phyloP scores from a whole-genome alignment of 169 alveolate genomes.

The Eimeria praecox region DNA sequence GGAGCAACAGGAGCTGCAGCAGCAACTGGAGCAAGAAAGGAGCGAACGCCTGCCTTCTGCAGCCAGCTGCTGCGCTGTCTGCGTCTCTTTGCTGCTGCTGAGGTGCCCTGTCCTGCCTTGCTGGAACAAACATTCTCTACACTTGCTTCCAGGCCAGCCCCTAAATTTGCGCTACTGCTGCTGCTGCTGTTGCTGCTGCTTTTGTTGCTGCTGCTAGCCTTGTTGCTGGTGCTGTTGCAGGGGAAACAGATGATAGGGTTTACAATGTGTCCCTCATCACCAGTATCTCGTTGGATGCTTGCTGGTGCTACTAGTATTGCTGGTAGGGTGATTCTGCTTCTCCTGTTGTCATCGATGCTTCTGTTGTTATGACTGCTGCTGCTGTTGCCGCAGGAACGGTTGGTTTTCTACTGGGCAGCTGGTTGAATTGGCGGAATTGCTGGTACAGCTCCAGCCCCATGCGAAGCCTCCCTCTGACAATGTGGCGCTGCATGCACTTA shows the following conservation, averaged over 20 bases:
- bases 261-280: background rate
- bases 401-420: slow-evolving; percentile 70
- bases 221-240: slow-evolving; percentile 2
- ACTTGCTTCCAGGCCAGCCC: slow-evolving; percentile 32
- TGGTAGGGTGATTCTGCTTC: background rate
- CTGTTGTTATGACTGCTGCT: background rate
- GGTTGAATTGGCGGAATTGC: slow-evolving; percentile 63
- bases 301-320: background rate
- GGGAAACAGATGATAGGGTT: background rate
- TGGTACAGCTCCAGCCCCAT: slow-evolving; percentile 45
- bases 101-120: slow-evolving; percentile 43
- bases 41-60: slow-evolving; percentile 36
- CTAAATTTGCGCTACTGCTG: background rate
- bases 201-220: background rate
- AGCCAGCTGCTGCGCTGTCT: slow-evolving; percentile 36
- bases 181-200: slow-evolving; percentile 19
- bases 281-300: background rate
- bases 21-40: background rate
- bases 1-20: background rate
- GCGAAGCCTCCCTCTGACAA: background rate
- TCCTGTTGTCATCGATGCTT: background rate
- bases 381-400: slow-evolving; percentile 65
- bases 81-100: slow-evolving; percentile 69
- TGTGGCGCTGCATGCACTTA: slow-evolving; percentile 33
- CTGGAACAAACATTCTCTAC: background rate